Conservation (phyloP, 352 stramenopile genomes). For the Plasmopara viticola region DNA sequence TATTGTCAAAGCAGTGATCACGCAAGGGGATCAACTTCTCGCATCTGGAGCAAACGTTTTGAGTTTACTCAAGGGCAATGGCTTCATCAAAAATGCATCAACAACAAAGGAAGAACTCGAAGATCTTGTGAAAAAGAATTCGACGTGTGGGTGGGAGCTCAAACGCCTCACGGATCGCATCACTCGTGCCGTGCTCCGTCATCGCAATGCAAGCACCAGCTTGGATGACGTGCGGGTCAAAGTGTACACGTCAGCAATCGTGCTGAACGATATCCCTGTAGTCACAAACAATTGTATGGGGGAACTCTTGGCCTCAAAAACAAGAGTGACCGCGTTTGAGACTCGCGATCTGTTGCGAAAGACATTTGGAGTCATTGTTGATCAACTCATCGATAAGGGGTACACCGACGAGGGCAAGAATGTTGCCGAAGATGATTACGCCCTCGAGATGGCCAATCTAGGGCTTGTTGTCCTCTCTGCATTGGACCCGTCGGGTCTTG, state of each 20-base stretch:
- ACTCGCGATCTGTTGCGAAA: conserved; percentile 18
- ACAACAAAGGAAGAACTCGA: conserved; percentile 11
- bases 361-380: conserved; percentile 20
- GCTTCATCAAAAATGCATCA: conserved; percentile 3
- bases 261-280: conserved; percentile 15
- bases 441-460: conserved; percentile 30
- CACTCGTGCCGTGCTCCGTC: conserved; percentile 9
- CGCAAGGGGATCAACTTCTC: conserved; percentile 17
- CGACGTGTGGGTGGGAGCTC: conserved; percentile 17
- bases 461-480: conserved; percentile 34
- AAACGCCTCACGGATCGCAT: conserved; percentile 15
- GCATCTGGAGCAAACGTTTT: conserved; percentile 15
- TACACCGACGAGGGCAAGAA: conserved; percentile 13
- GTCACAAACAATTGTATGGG: conserved; percentile 22
- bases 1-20: conserved; percentile 18
- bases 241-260: conserved; percentile 10
- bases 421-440: conserved; percentile 23
- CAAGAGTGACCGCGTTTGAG: conserved; percentile 12
- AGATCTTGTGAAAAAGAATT: conserved; percentile 13
- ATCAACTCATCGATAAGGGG: conserved; percentile 11
- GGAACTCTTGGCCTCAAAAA: conserved; percentile 15
- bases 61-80: conserved; percentile 11
- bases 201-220: conserved; percentile 8
- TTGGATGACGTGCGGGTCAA: conserved; percentile 15
- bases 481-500: conserved; percentile 43